Base-by-base conservation (phyloP, 1,139 yeast genomes). In the Suhomyces bribrorum region DNA sequence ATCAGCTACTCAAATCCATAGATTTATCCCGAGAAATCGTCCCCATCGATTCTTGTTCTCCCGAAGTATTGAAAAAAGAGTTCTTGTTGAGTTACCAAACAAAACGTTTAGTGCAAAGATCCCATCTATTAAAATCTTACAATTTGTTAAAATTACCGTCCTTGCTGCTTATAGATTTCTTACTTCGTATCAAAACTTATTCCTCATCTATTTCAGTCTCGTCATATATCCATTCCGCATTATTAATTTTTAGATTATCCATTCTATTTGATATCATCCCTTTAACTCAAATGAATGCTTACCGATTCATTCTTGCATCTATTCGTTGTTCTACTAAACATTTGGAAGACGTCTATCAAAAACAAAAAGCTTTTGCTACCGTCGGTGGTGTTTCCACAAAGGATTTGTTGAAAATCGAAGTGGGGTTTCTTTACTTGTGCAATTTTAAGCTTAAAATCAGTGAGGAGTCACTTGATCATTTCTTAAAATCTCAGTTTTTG, bases 291-390 rank as follows among this genome's bases (percentile, higher is more conserved):
- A 53, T 56, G 35, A 72, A 72, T 43, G 70, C 64, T 12, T 62
- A 70, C 46, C 52, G 77, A 28, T 57, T 70, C 29, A 54, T 70
- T 9, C 54, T 72, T 37, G 75, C 73, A 2, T 63, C 66, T 48
- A 56, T 72, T n/a, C 55, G 77, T 38, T 69, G 76, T 44, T 70
- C 68, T 57, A 67, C 73, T 5, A 72, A 72, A 49, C 61, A 57
- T 16, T 48, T 71, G 33, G 77, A 72, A 45, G 77, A 72, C 44
- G 53, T 71, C 11, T 66, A 67, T 46, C 77, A 72, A 45, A 69
- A 65, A 40, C 77, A 72, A 41, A 61, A 61, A 41, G 50, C 64
- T 11, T 72, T 68, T 50, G 73, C 75, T 4, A 66, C 72, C 1
- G 76, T 72, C 2, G 76, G 73, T 4, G 77, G 77, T 1, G 72